These are phyloP conservation scores for Apiotrichum montevideense DNA, from an alignment of 1,284 basidiomycete species.

Conservation along the genomic window DNA sequence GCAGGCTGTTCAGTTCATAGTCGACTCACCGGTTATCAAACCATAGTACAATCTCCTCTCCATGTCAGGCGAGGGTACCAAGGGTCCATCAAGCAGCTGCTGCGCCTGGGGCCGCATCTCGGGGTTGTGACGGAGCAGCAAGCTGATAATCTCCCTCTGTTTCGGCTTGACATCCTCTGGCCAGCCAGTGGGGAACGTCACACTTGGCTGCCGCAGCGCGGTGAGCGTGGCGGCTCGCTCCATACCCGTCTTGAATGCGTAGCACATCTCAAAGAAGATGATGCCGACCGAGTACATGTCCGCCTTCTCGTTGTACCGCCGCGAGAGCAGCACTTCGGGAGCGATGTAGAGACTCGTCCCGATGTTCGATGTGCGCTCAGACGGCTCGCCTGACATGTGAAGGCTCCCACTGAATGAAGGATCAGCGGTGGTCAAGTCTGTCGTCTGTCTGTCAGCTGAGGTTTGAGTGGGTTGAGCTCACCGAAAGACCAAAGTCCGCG, in stretches of 20 bases:
- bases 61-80: slow-evolving; percentile 51
- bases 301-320: slow-evolving; percentile 54
- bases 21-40: slow-evolving; percentile 30
- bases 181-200: slow-evolving; percentile 66
- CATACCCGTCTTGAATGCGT: slow-evolving; percentile 73
- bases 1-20: too few species aligned
- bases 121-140: slow-evolving; percentile 78
- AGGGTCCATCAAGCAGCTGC: slow-evolving; percentile 73
- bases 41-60: slow-evolving; percentile 34
- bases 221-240: slow-evolving; percentile 81
- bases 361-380: slow-evolving; percentile 57
- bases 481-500: slow-evolving; percentile 79
- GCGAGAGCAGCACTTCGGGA: slow-evolving; percentile 58
- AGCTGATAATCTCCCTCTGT: slow-evolving; percentile 56
- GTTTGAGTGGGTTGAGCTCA: slow-evolving; percentile 10
- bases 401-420: slow-evolving; percentile 54
- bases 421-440: slow-evolving; percentile 68
- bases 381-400: slow-evolving; percentile 16
- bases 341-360: slow-evolving; percentile 91
- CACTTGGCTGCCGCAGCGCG: slow-evolving; percentile 62
- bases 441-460: slow-evolving; percentile 51
- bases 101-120: slow-evolving; percentile 71
- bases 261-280: slow-evolving; percentile 98
- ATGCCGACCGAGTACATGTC: slow-evolving; percentile 94
- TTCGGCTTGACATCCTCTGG: slow-evolving; percentile 53